Evolutionary conservation across 805 yeast genomes (phyloP).

Genomic region (Teunomyces atbi): DNA sequence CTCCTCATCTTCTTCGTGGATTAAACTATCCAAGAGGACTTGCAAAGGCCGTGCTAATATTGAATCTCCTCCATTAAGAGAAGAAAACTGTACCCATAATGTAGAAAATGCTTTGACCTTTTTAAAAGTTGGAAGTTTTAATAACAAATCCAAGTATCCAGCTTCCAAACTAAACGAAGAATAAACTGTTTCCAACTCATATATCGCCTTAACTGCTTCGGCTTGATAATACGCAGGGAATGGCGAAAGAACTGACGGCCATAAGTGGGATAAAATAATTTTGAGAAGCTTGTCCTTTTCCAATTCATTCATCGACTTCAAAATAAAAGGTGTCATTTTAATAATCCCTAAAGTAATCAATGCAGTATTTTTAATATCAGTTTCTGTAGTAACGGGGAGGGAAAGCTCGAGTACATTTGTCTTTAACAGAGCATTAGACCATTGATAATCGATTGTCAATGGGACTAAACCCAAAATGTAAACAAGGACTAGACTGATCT

Average conservation of each 20-base stretch:
- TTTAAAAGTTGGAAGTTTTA: constrained; percentile 30
- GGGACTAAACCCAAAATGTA: constrained; percentile 16
- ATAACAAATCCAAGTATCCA: constrained; percentile 57
- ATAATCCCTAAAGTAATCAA: constrained; percentile 44
- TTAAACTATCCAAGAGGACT: constrained; percentile 63
- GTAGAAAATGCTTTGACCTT: constrained; percentile 57
- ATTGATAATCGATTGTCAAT: constrained; percentile 5
- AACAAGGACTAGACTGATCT: neutral
- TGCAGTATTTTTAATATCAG: constrained; percentile 9
- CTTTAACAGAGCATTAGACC: constrained; percentile 7
- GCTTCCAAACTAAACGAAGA: constrained; percentile 67
- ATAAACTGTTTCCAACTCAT: constrained; percentile 55
- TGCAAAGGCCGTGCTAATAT: constrained; percentile 64
- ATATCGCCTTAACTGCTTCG: constrained; percentile 65
- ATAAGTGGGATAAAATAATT: constrained; percentile 45
- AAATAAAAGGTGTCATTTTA: constrained; percentile 37
- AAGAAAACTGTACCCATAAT: constrained; percentile 70
- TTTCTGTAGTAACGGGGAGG: constrained; percentile 1
- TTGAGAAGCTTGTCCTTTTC: constrained; percentile 41
- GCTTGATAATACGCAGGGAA: constrained; percentile 58
- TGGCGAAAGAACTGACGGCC: constrained; percentile 51
- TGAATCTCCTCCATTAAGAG: constrained; percentile 47
- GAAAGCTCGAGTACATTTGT: constrained; percentile 12
- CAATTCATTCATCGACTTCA: constrained; percentile 23
- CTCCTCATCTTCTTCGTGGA: constrained; percentile 41